Percentiles rank a stretch among this genome's conserved stretches.
Evolutionary conservation across 768 basidiomycete genomes (phyloP).

Genomic region (Termitomyces sp.): DNA sequence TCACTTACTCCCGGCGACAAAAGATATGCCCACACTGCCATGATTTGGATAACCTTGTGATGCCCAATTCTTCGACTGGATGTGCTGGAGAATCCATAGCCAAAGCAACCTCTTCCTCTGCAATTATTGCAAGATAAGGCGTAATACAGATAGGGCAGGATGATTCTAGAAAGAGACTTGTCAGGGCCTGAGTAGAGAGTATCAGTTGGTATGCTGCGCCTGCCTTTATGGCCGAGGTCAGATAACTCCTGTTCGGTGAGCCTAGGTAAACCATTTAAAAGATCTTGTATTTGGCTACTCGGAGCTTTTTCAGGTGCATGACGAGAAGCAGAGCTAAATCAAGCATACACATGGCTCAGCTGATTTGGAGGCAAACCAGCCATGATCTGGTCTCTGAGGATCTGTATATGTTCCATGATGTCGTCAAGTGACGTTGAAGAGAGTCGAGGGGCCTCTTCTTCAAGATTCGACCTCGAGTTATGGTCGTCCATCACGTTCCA

Average conservation of each 20-base stretch:
- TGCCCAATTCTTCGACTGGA: constrained; percentile 62
- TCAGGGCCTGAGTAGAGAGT: neutral
- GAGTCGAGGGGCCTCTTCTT: constrained; percentile 1
- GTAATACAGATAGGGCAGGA: constrained; percentile 74
- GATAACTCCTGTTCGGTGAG: constrained; percentile 46
- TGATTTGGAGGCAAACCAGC: constrained; percentile 8
- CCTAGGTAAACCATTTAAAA: constrained; percentile 42
- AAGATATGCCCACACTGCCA: constrained; percentile 68
- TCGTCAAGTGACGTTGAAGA: constrained; percentile 2
- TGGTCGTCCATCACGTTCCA: constrained; percentile 13
- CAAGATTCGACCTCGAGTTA: constrained; percentile 7
- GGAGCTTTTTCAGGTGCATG: neutral
- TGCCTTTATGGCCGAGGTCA: constrained; percentile 44
- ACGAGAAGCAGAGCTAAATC: neutral
- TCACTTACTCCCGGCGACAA: constrained; percentile 69
- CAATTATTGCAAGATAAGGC: constrained; percentile 58
- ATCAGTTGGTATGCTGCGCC: neutral
- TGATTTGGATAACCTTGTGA: constrained; percentile 52
- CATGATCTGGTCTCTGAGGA: constrained; percentile 12
- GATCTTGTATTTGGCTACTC: constrained; percentile 31
- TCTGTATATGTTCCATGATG: constrained; percentile 9
- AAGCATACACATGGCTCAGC: constrained; percentile 15
- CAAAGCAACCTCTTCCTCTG: constrained; percentile 68
- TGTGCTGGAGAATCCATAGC: constrained; percentile 80
- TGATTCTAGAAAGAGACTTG: constrained; percentile 41